These are phyloP conservation scores for Talaromyces marneffei DNA, from an alignment of 2,329 filamentous ascomycete species.

Conservation along the genomic window DNA sequence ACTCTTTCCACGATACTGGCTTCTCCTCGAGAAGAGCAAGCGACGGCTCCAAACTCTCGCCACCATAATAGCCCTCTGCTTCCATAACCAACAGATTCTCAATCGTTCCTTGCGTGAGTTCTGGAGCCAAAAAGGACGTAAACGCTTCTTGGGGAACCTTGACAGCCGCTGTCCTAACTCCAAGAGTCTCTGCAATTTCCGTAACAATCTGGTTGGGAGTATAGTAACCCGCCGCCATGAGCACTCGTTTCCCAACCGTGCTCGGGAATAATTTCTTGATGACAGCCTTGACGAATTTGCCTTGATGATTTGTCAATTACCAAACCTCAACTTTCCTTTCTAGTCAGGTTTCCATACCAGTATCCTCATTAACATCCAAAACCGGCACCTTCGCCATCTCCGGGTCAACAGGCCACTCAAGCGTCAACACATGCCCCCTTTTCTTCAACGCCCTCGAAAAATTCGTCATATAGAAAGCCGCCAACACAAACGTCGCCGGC, in stretches of 20 bases:
- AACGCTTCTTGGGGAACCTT: background rate
- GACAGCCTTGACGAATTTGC: background rate
- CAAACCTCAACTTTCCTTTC: too few relatives aligned
- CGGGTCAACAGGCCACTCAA: constrained; percentile 21
- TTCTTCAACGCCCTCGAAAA: constrained; percentile 21
- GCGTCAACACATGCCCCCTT: constrained; percentile 25
- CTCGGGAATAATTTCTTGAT: background rate
- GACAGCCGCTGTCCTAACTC: background rate
- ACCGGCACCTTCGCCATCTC: constrained; percentile 35
- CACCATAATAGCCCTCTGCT: background rate
- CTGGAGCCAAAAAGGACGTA: background rate
- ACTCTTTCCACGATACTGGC: background rate
- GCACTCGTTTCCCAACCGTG: background rate
- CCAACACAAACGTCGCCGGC: background rate
- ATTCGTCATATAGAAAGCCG: constrained; percentile 26
- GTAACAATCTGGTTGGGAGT: background rate
- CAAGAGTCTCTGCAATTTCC: background rate
- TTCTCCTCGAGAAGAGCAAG: background rate
- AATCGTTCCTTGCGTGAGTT: background rate
- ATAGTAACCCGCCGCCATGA: background rate
- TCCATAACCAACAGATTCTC: background rate
- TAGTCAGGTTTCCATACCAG: constrained; percentile 29
- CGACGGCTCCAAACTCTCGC: background rate
- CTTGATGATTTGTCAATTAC: background rate
- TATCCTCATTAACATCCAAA: constrained; percentile 42